Conservation (phyloP, 306 rosid species). For the Hippophae gyantsensis region DNA sequence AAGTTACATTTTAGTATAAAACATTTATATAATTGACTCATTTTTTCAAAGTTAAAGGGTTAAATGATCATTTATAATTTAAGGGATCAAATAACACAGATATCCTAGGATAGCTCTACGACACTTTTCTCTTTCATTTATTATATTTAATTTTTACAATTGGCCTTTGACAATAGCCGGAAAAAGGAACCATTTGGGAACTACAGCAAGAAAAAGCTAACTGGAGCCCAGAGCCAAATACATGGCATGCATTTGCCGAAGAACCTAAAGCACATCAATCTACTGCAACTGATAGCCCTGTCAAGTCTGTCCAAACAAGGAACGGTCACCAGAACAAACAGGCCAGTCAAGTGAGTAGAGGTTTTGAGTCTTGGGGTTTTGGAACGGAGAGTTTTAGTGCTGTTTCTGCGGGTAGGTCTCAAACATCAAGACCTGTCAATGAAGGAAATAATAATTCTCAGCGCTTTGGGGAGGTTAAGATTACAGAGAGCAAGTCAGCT, state of each 20-base stretch:
- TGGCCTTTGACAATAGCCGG: no score
- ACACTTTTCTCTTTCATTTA: neutral
- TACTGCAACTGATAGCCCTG: constrained; percentile 27
- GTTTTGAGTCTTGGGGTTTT: constrained; percentile 75
- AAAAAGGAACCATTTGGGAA: constrained; percentile 27
- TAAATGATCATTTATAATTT: no score
- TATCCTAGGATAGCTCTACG: neutral
- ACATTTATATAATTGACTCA: no score
- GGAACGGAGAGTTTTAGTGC: constrained; percentile 66
- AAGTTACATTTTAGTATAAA: no score
- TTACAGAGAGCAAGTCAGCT: constrained; percentile 39
- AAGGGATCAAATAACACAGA: no score
- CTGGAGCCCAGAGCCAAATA: constrained; percentile 49
- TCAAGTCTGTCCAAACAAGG: constrained; percentile 69
- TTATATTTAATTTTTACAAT: constrained; percentile 2
- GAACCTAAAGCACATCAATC: constrained; percentile 40
- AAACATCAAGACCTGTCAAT: constrained; percentile 30
- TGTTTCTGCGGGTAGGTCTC: constrained; percentile 37
- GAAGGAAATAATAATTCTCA: constrained; percentile 40
- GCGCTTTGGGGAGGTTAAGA: constrained; percentile 35
- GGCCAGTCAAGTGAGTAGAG: constrained; percentile 27
- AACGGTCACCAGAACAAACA: constrained; percentile 46
- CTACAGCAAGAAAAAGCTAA: constrained; percentile 40
- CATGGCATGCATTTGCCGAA: constrained; percentile 76
- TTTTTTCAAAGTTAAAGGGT: no score